These are phyloP conservation scores for Solanum chmielewskii DNA, from an alignment of 257 asterid genomes.

Conservation along the genomic window DNA sequence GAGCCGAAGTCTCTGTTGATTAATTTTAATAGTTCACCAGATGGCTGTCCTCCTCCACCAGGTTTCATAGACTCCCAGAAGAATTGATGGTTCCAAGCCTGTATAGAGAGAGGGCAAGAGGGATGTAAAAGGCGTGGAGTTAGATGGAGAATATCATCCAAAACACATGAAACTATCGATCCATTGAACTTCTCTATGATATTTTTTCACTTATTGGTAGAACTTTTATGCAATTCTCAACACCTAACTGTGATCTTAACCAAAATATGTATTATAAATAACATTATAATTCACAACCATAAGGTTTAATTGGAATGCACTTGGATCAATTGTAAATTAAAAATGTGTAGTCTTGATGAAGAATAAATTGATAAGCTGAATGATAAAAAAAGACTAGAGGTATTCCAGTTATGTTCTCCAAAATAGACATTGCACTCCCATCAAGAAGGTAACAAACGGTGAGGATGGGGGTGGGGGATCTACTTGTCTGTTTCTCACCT, in stretches of 20 bases:
- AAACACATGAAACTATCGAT: neutral
- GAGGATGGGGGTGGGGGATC: neutral
- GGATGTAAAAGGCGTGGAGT: neutral
- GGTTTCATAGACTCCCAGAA: constrained; percentile 97
- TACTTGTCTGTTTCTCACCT: constrained; percentile 33
- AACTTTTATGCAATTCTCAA: neutral
- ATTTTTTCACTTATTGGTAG: neutral
- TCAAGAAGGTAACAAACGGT: neutral
- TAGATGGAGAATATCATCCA: neutral
- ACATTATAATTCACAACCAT: neutral
- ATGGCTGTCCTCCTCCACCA: constrained; percentile 87
- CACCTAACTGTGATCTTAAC: neutral
- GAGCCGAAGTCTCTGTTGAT: constrained; percentile 90
- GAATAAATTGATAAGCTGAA: neutral
- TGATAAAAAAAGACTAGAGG: neutral
- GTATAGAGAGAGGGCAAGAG: neutral
- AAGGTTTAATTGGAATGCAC: neutral
- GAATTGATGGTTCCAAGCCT: constrained; percentile 93
- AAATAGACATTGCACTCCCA: neutral
- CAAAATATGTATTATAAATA: neutral
- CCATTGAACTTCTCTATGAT: neutral
- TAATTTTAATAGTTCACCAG: constrained; percentile 56
- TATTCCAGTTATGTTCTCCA: neutral
- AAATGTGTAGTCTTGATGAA: neutral
- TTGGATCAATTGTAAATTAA: neutral